Base-by-base conservation (phyloP, 2,329 filamentous ascomycete species). In the Plectosphaerella sp. region DNA sequence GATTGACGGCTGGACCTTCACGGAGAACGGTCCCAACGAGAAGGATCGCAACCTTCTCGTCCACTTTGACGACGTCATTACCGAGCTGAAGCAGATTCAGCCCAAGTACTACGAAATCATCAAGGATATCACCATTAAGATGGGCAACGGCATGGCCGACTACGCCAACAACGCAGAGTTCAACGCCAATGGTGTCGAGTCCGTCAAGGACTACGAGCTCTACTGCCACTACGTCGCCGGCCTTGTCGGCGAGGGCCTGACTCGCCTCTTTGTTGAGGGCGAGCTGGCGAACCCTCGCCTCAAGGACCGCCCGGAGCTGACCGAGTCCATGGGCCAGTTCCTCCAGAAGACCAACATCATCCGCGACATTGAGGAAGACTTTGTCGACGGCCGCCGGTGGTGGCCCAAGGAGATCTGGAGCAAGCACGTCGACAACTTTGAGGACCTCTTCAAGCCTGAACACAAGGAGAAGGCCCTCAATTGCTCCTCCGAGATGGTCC, bases 161-260 rank as follows among this genome's bases (percentile, higher is more conserved):
- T 99, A 96, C 68, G 89, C 83, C 41, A 78, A 88, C 60, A 94
- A 95, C 62, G 86, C 89, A 14, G 89, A 94, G 62, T 81, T 88
- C 70, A 90, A 91, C 62, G 75, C 82, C 58, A 84, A 91, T 54
- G 91, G 91, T 47, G 87, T 97, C 54, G 80, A 91, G 65, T 93
- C 89, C 0, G 74, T 96, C 61, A 80, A 87, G 49, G 92, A 97
- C 61, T 99, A 97, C 70, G 92, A 99, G 73, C 76, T 92, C 51
- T 99, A 99, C 77, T 99, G 94, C 74, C 91, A 96, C 71, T 97
- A 97, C 66, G 94, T 99, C 28, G 94, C 94, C n/a, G 94, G 94
- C 28, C 77, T 99, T n/a, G 94, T 99, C 35, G 94, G 94, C 52
- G 93, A 97, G 70, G 94, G 94, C 43, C 73, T 94, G 56, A 99